Conservation (phyloP, 129 eudicot genomes). For the Sambucus nigra region DNA sequence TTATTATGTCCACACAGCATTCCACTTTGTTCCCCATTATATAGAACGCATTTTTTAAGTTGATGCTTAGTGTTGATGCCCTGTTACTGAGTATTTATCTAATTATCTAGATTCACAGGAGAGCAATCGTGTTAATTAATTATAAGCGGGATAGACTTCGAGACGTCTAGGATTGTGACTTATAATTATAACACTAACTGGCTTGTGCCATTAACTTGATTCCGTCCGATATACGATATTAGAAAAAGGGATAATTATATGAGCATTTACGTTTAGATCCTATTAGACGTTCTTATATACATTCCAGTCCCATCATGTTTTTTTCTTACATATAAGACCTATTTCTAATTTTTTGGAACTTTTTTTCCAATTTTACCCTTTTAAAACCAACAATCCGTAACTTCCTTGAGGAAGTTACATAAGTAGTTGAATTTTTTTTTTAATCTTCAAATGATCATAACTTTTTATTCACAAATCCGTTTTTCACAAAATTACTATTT, state of each 20-base stretch:
- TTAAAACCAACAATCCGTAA: too few relatives aligned
- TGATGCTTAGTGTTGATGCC: not conserved
- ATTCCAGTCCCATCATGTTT: too few relatives aligned
- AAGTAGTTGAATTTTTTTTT: too few relatives aligned
- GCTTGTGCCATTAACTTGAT: not conserved
- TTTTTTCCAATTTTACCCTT: too few relatives aligned
- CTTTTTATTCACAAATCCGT: too few relatives aligned
- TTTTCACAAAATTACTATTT: too few relatives aligned
- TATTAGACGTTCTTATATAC: too few relatives aligned
- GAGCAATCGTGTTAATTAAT: not conserved
- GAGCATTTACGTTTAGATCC: too few relatives aligned
- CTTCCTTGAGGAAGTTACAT: too few relatives aligned
- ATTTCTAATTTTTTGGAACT: too few relatives aligned
- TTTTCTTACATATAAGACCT: too few relatives aligned
- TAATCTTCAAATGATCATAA: too few relatives aligned
- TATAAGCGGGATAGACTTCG: not conserved
- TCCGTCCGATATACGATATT: not conserved
- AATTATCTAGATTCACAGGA: not conserved
- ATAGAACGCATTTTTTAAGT: not conserved
- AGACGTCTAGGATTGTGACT: not conserved
- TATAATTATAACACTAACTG: not conserved
- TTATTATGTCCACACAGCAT: conserved; percentile 7
- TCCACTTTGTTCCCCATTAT: conserved; percentile 9
- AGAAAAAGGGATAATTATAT: not conserved
- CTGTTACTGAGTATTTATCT: not conserved